These are phyloP conservation scores for Hordeum vulgare DNA, from an alignment of 176 grass and related monocot species.

Conservation along the genomic window MorexV3_pseudomolecules_assembly NC_058523.1:496579159-496579658, in stretches of 20 bases:
- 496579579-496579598: too few relatives aligned
- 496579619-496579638: too few relatives aligned
- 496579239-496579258: background rate
- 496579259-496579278: background rate
- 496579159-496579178: too few relatives aligned
- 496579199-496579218: too few relatives aligned
- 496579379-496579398: background rate
- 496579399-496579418: background rate
- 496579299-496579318: background rate
- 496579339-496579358: background rate
- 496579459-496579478: background rate
- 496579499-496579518: background rate
- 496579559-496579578: too few relatives aligned
- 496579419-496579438: background rate
- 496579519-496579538: too few relatives aligned
- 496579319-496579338: background rate
- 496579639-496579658: too few relatives aligned
- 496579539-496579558: too few relatives aligned
- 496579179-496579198: too few relatives aligned
- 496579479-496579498: background rate
- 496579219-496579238: background rate
- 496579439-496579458: background rate
- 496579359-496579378: background rate
- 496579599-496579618: too few relatives aligned
- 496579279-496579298: background rate